A percentile compares a stretch with the other conserved stretches of the same genome.
Evolutionary conservation across 495 filamentous ascomycete genomes (phyloP).

Genomic region (Aspergillus diversus): DNA sequence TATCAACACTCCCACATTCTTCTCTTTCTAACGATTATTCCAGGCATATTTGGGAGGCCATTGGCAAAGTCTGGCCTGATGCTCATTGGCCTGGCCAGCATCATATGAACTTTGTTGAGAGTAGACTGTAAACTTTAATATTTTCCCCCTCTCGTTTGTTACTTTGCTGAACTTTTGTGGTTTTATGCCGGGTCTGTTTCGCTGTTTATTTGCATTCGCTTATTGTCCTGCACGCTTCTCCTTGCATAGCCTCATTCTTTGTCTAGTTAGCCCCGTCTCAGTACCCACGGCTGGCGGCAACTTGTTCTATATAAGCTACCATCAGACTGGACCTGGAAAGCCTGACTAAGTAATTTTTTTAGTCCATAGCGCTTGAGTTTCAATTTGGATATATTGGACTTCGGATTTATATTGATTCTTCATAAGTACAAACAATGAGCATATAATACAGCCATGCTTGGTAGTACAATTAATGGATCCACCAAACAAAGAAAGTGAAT

Average conservation of each 20-base stretch:
- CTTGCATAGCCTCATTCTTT: constrained; percentile 33
- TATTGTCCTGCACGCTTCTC: constrained; percentile 5
- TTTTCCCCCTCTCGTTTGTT: neutral
- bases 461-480: constrained; percentile 7
- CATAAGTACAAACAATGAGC: constrained; percentile 3
- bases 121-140: constrained; percentile 51
- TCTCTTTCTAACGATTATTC: constrained; percentile 24
- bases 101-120: constrained; percentile 64
- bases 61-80: constrained; percentile 83
- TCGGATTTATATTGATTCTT: constrained; percentile 17
- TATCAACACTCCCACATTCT: neutral
- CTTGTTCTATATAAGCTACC: neutral
- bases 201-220: neutral
- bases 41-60: constrained; percentile 88
- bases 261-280: neutral
- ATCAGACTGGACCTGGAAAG: neutral
- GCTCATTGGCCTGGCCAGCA: constrained; percentile 75
- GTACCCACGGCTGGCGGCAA: neutral
- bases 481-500: neutral
- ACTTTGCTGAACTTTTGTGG: constrained; percentile 1
- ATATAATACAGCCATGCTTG: constrained; percentile 25
- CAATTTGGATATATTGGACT: constrained; percentile 1
- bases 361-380: neutral
- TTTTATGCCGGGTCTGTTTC: neutral
- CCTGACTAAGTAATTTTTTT: neutral